These are phyloP conservation scores for Thielaviopsis punctulata DNA, from an alignment of 2,329 filamentous ascomycete genomes.

Conservation along the genomic window DNA sequence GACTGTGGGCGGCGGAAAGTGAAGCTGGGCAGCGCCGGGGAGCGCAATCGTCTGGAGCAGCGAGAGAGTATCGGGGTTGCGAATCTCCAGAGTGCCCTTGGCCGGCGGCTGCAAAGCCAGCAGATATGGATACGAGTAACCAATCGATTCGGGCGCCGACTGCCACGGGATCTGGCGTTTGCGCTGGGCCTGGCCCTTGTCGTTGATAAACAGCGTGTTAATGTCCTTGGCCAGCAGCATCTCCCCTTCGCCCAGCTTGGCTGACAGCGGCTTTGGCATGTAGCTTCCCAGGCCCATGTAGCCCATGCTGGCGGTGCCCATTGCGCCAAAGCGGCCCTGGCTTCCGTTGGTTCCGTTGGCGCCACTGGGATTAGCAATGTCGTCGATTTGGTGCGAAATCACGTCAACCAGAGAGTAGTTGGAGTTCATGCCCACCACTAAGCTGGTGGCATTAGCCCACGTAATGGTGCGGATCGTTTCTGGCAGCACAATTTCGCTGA, in stretches of 20 bases:
- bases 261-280: slow-evolving; percentile 77
- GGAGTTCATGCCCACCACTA: slow-evolving; percentile 80
- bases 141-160: slow-evolving; percentile 71
- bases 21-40: slow-evolving; percentile 65
- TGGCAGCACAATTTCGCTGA: slow-evolving; percentile 59
- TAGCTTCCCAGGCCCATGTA: slow-evolving; percentile 91
- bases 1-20: slow-evolving; percentile 82
- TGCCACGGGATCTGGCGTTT: slow-evolving; percentile 88
- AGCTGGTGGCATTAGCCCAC: slow-evolving; percentile 73
- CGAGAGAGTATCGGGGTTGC: slow-evolving; percentile 84
- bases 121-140: slow-evolving; percentile 94
- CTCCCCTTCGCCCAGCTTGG: slow-evolving; percentile 65
- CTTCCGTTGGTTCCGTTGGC: slow-evolving; percentile 45
- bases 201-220: slow-evolving; percentile 81
- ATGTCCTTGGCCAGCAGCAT: slow-evolving; percentile 94
- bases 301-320: slow-evolving; percentile 76
- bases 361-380: slow-evolving; percentile 62
- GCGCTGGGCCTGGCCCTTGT: slow-evolving; percentile 63
- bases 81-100: slow-evolving; percentile 73
- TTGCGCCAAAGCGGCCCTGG: slow-evolving; percentile 64
- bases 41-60: slow-evolving; percentile 72
- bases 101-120: slow-evolving; percentile 67
- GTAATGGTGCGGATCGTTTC: slow-evolving; percentile 78
- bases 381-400: slow-evolving; percentile 51
- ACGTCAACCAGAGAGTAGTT: slow-evolving; percentile 85